phyloP scores from a whole-genome alignment of 2,329 filamentous ascomycete species.

The Ophiocordyceps camponoti-saundersi region DNA sequence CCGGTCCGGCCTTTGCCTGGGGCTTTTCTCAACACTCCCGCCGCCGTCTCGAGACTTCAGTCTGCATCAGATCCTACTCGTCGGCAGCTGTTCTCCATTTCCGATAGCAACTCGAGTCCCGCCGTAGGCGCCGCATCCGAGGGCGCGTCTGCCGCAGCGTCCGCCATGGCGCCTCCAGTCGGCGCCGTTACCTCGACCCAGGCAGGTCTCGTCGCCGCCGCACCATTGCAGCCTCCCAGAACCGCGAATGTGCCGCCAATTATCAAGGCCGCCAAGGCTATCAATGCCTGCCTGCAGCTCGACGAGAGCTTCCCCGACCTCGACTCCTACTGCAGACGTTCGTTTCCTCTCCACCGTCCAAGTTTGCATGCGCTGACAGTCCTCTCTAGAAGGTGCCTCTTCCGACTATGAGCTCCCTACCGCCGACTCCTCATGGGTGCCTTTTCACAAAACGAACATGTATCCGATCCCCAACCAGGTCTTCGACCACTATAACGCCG shows the following conservation, averaged over 20 bases:
- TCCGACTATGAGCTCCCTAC: conserved; percentile 75
- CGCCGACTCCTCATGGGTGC: conserved; percentile 56
- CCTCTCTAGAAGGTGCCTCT: conserved; percentile 59
- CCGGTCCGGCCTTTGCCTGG: conserved; percentile 59
- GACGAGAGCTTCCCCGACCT: conserved; percentile 78
- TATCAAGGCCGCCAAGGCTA: conserved; percentile 63
- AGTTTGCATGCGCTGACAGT: conserved; percentile 9
- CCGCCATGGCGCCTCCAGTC: conserved; percentile 4
- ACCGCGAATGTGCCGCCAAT: conserved; percentile 43
- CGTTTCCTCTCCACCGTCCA: conserved; percentile 19
- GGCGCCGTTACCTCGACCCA: conserved; percentile 7
- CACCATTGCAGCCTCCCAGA: conserved; percentile 24
- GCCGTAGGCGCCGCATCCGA: neutral
- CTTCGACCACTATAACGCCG: conserved; percentile 80
- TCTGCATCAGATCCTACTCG: conserved; percentile 27
- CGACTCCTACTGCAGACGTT: conserved; percentile 77
- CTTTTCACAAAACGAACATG: conserved; percentile 73
- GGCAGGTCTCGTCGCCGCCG: conserved; percentile 13
- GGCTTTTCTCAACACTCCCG: conserved; percentile 61
- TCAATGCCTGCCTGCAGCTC: conserved; percentile 60
- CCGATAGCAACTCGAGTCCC: conserved; percentile 10
- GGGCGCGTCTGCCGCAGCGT: neutral
- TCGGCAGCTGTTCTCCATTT: conserved; percentile 29
- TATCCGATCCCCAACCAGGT: conserved; percentile 85
- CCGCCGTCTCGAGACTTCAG: conserved; percentile 32